Evolutionary conservation across 225 moss, liverwort and hornwort genomes (phyloP).

Genomic region (Polytrichum commune): DNA sequence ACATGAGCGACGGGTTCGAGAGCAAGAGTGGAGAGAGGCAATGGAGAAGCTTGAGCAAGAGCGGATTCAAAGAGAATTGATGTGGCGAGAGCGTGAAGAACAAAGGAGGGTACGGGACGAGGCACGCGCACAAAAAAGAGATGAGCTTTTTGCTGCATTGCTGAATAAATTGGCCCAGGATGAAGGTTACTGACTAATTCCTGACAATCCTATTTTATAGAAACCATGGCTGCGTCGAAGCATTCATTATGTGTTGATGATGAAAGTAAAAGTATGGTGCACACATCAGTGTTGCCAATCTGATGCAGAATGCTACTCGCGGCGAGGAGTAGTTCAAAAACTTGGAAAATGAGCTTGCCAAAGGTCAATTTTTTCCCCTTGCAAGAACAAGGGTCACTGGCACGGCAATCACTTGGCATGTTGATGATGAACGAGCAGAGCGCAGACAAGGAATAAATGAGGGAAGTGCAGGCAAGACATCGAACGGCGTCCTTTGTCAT

Average conservation of each 20-base stretch:
- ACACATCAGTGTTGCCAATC: no score
- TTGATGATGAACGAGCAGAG: background rate
- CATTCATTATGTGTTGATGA: no score
- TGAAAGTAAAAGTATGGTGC: no score
- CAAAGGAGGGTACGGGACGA: constrained; percentile 81
- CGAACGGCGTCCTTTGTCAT: constrained; percentile 18
- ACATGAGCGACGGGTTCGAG: constrained; percentile 81
- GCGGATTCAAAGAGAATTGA: constrained; percentile 66
- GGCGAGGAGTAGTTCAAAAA: no score
- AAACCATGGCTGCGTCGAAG: no score
- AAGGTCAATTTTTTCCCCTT: no score
- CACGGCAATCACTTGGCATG: no score
- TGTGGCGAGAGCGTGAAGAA: constrained; percentile 92
- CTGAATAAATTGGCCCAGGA: constrained; percentile 80
- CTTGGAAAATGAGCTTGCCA: no score
- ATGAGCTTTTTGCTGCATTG: constrained; percentile 80
- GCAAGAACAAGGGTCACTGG: no score
- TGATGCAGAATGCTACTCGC: no score
- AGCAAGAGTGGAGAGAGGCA: constrained; percentile 96
- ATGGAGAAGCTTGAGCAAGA: constrained; percentile 98
- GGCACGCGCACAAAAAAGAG: constrained; percentile 87
- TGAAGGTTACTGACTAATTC: constrained; percentile 49
- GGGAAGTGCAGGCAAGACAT: background rate
- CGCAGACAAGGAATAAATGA: background rate
- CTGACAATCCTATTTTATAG: background rate